A percentile compares a stretch with the other conserved stretches of the same genome.
phyloP scores from a whole-genome alignment of 2,329 filamentous ascomycete genomes.

The Microsporum canis region DNA sequence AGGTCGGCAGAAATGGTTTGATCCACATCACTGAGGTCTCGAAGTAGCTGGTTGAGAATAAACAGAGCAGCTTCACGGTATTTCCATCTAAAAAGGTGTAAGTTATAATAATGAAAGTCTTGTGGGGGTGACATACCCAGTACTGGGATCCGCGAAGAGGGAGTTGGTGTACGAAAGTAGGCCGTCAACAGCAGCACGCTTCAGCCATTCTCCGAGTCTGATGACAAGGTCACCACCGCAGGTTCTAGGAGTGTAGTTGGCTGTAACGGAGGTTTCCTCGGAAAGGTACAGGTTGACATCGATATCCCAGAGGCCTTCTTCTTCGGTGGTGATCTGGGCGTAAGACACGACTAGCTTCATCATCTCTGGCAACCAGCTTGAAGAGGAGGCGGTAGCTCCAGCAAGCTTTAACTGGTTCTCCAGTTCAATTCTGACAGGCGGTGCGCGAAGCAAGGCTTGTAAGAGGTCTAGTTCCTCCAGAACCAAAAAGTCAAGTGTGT shows the following conservation, averaged over 20 bases:
- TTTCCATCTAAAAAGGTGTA: slow-evolving; percentile 43
- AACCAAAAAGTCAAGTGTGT: slow-evolving; percentile 85
- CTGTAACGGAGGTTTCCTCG: slow-evolving; percentile 86
- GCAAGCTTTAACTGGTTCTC: slow-evolving; percentile 59
- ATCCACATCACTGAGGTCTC: slow-evolving; percentile 68
- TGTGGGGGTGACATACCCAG: slow-evolving; percentile 22
- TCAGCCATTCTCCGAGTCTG: slow-evolving; percentile 85
- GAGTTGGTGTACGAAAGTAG: slow-evolving; percentile 65
- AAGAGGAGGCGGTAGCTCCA: slow-evolving; percentile 48
- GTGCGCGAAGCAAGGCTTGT: slow-evolving; percentile 77
- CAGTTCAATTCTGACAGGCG: slow-evolving; percentile 81
- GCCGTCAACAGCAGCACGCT: slow-evolving; percentile 62
- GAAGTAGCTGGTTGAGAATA: slow-evolving; percentile 70
- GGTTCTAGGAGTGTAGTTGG: slow-evolving; percentile 90
- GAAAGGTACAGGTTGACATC: slow-evolving; percentile 92
- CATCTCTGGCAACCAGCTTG: slow-evolving; percentile 75
- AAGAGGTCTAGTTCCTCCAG: slow-evolving; percentile 92
- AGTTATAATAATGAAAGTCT: slow-evolving; percentile 11
- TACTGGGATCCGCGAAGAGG: slow-evolving; percentile 48
- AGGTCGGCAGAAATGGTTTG: slow-evolving; percentile 59
- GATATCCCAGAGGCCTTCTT: slow-evolving; percentile 91
- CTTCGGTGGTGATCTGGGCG: slow-evolving; percentile 80
- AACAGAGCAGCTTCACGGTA: slow-evolving; percentile 71
- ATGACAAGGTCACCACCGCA: slow-evolving; percentile 86
- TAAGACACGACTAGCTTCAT: slow-evolving; percentile 78